Conservation (phyloP, 192 early-diverging fungal species). For the Diversispora epigaea region DNA sequence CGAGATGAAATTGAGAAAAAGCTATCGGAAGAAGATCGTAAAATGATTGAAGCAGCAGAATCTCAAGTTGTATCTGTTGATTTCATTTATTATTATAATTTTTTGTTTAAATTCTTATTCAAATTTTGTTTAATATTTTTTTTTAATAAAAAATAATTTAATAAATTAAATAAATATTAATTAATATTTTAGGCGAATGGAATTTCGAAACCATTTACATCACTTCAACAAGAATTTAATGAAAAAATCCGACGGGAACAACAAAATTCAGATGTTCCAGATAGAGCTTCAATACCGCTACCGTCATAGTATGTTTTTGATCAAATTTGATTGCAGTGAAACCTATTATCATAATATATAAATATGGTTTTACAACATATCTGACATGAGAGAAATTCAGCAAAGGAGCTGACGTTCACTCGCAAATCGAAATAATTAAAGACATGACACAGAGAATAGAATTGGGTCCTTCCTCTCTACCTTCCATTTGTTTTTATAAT, state of each 20-base stretch:
- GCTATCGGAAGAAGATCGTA: conserved; percentile 64
- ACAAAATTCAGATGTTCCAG: conserved; percentile 47
- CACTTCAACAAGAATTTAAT: conserved; percentile 10
- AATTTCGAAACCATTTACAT: not conserved
- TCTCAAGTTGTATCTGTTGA: not conserved
- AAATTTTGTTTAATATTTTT: no score
- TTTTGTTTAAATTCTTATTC: no score
- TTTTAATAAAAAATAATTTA: not conserved
- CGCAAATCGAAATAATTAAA: conserved; percentile 74
- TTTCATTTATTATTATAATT: not conserved
- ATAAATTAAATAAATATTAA: not conserved
- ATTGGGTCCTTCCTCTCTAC: conserved; percentile 65
- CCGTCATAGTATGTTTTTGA: conserved; percentile 62
- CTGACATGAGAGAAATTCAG: conserved; percentile 43
- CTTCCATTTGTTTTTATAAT: conserved; percentile 92
- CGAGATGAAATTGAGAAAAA: conserved; percentile 79
- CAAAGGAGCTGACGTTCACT: conserved; percentile 75
- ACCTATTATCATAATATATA: conserved; percentile 31
- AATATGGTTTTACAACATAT: conserved; percentile 44
- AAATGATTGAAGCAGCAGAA: conserved; percentile 9
- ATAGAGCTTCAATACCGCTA: conserved; percentile 63
- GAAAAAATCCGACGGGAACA: conserved; percentile 13
- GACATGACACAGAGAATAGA: conserved; percentile 75
- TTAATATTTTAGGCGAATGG: not conserved
- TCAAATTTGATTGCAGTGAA: not conserved